phyloP scores from a whole-genome alignment of 129 eudicot genomes.

The Kitagawia praeruptora region DNA sequence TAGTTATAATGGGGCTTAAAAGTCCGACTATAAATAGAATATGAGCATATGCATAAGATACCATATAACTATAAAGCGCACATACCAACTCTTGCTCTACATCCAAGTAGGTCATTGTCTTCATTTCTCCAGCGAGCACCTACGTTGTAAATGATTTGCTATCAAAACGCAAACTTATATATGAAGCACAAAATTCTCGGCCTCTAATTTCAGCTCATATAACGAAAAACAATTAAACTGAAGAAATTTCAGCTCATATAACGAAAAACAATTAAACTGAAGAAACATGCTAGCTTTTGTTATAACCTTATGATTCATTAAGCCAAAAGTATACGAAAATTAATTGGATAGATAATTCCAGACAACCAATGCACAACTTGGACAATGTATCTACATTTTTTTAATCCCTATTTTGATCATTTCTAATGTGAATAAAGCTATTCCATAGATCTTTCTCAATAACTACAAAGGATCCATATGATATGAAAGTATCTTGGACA shows the following conservation, averaged over 20 bases:
- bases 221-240: background rate
- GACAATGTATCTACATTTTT: background rate
- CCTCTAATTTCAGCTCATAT: background rate
- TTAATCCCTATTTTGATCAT: background rate
- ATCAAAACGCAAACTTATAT: background rate
- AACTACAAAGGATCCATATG: background rate
- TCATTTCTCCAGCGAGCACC: constrained; percentile 89
- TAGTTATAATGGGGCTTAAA: constrained; percentile 8
- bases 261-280: background rate
- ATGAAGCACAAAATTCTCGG: background rate
- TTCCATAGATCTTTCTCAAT: background rate
- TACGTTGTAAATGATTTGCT: constrained; percentile 17
- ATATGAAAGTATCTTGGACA: background rate
- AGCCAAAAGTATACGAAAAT: background rate
- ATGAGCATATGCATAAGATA: background rate
- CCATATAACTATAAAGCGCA: background rate
- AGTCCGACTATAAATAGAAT: background rate
- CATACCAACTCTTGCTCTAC: constrained; percentile 76
- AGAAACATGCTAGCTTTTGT: background rate
- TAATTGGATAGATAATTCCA: background rate
- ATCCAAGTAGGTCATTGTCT: constrained; percentile 63
- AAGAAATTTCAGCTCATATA: background rate
- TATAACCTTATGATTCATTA: background rate
- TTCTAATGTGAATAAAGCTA: background rate
- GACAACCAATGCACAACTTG: background rate